Evolutionary conservation across 75 land plant genomes (phyloP), one percentile per base, ranked within the genome.

Genomic region (Selaginella moellendorffii): DNA sequence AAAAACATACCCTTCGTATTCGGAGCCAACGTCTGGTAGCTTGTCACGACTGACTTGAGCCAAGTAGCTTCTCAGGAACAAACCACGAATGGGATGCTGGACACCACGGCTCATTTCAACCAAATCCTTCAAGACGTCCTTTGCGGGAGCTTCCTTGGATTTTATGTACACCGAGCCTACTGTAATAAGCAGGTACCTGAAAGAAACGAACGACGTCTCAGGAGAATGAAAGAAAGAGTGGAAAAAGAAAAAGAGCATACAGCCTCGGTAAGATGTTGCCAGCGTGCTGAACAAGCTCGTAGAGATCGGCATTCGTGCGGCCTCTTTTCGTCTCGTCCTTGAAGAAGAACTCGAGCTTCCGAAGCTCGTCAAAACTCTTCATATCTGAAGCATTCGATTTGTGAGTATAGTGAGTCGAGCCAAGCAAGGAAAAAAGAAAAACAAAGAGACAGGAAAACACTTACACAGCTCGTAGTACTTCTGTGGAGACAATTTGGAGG

Each of bases 71-170:
- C 97, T 78, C 26, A 92, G 64, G 68, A 92, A 92, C n/a, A 92
- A 82, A 28, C 97, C 97, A 67, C 97, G 93, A 56, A 92, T 71
- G 53, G 97, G 97, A 74, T 92, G 84, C 61, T 92, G 97, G 52
- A 92, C 77, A 24, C 96, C 97, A 30, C 97, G 95, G 68, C 89
- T 83, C 97, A 92, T 88, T 74, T 92, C 97, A 27, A 92, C 96
- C 61, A 92, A 79, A 76, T 92, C 97, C 66, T 92, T 92, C 59
- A 92, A 77, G 62, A 92, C 79, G 72, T 92, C 97, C 65, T 88
- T 88, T 1, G 97, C 95, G 10, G 97, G 96, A 53, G 90, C 97
- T 69, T 92, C 97, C 73, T 88, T 88, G 23, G 97, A 88, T 72
- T 85, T 92, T 42, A 92, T 92, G 70, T 92, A 92, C 19, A 92